Percentiles rank a stretch among this genome's conserved stretches.
phyloP scores from a whole-genome alignment of 495 filamentous ascomycete species.

The Hyaloscypha hepaticicola region DNA sequence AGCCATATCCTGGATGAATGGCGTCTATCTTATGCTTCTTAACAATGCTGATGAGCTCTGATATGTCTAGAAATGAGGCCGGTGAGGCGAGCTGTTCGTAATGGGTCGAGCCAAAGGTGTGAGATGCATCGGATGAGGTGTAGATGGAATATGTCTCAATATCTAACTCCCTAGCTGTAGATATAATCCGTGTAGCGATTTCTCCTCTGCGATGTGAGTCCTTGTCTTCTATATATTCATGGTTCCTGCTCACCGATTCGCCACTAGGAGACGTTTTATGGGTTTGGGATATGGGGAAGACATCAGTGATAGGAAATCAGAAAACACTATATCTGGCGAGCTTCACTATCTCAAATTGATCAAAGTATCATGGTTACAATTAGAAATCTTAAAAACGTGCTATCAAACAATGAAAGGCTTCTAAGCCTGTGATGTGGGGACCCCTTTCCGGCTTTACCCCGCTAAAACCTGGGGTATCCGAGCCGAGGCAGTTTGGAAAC shows the following conservation, averaged over 20 bases:
- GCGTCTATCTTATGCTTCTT: slow-evolving; percentile 53
- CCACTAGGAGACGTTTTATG: slow-evolving; percentile 54
- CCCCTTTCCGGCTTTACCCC: slow-evolving; percentile 2
- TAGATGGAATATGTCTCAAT: slow-evolving; percentile 55
- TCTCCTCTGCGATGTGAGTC: slow-evolving; percentile 48
- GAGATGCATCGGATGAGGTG: slow-evolving; percentile 52
- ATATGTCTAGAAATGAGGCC: slow-evolving; percentile 51
- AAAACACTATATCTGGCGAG: background rate
- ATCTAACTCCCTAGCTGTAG: slow-evolving; percentile 53
- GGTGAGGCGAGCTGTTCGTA: slow-evolving; percentile 49
- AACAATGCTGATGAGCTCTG: slow-evolving; percentile 43
- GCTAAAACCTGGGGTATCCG: slow-evolving; percentile 21
- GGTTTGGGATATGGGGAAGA: slow-evolving; percentile 16
- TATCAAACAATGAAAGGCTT: background rate
- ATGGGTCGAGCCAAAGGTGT: slow-evolving; percentile 48
- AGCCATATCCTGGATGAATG: slow-evolving; percentile 63
- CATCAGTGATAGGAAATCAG: background rate
- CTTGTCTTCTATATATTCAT: background rate
- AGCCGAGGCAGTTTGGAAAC: slow-evolving; percentile 26
- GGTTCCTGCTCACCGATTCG: slow-evolving; percentile 49
- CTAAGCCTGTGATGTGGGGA: background rate
- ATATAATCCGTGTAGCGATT: slow-evolving; percentile 58
- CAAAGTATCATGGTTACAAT: background rate
- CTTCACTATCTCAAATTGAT: background rate
- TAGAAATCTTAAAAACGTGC: background rate